Evolutionary conservation across 2,329 filamentous ascomycete species (phyloP).

Genomic region (Phialophora verrucosa): DNA sequence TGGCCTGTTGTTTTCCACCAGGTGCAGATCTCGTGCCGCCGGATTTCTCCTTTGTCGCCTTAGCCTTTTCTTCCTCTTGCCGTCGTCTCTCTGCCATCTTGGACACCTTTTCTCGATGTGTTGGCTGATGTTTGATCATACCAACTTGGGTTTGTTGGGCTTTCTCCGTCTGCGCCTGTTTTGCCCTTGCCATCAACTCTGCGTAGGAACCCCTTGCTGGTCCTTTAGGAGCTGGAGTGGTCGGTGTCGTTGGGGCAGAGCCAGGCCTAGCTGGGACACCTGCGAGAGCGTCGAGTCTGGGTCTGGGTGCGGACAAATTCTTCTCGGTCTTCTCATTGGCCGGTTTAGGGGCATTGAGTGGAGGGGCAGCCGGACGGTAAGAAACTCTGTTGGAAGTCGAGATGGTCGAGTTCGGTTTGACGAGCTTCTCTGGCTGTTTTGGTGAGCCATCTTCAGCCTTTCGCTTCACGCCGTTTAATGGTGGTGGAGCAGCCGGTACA

Average conservation of each 20-base stretch:
- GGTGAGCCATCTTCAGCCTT: slow-evolving; percentile 36
- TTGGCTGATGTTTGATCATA: slow-evolving; percentile 62
- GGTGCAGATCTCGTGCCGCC: slow-evolving; percentile 41
- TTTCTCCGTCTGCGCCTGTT: slow-evolving; percentile 51
- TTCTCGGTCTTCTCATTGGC: slow-evolving; percentile 20
- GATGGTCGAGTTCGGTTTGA: slow-evolving; percentile 30
- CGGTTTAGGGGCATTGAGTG: slow-evolving; percentile 29
- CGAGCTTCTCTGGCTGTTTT: slow-evolving; percentile 30
- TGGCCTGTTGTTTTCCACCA: slow-evolving; percentile 24
- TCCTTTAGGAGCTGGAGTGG: slow-evolving; percentile 26
- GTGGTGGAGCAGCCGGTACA: slow-evolving; percentile 19
- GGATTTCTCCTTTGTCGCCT: slow-evolving; percentile 47
- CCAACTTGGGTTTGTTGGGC: slow-evolving; percentile 52
- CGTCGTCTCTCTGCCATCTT: slow-evolving; percentile 56
- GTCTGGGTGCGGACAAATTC: slow-evolving; percentile 9
- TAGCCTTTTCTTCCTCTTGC: slow-evolving; percentile 52
- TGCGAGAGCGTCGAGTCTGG: slow-evolving; percentile 24
- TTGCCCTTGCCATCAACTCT: slow-evolving; percentile 65
- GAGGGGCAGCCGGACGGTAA: slow-evolving; percentile 30
- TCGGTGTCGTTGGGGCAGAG: slow-evolving; percentile 27
- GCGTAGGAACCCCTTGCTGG: slow-evolving; percentile 63
- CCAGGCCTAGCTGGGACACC: slow-evolving; percentile 16
- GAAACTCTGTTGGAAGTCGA: slow-evolving; percentile 24
- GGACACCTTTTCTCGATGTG: slow-evolving; percentile 61
- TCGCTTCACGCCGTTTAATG: slow-evolving; percentile 35